Base-by-base conservation (phyloP, 2,329 filamentous ascomycete species). In the Cladosporium cucumerinum region DNA sequence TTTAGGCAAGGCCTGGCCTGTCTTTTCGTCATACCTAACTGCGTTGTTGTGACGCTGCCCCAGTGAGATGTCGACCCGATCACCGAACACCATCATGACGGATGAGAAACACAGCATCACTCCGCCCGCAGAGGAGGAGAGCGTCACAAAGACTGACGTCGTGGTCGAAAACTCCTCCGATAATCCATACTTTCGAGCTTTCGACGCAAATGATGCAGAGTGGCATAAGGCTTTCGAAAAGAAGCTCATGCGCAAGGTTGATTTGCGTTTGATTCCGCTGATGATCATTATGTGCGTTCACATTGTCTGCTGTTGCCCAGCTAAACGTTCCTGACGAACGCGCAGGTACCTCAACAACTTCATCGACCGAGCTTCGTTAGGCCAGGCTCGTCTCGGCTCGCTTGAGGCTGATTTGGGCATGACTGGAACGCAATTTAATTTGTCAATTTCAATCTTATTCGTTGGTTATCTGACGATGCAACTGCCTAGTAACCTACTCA, bases 231-330 rank as follows among this genome's bases (percentile, higher is more conserved):
- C 52, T 16, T 59, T 65, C n/a, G 88, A 90, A 72, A 79, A 75
- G 58, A 81, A 77, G 23, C 78, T 93, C 69, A 84, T 87, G 73
- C 84, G 86, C 69, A 92, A 92, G 78, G 86, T 92, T 61, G 90
- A 93, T 72, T 70, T 82, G 21, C 84, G 88, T 55, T 65, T 92
- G 76, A 79, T 91, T 64, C 88, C 88, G 0, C 86, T 87, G 78
- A 80, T 92, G 66, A 85, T 91, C 57, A 73, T 91, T 67, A 89
- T 92, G 78, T 92, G 91, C 72, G 23, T 18, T 26, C 7, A 55
- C 6, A 14, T n/a, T 18, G 12, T 18, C 32, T n/a, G 1, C 12
- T 3, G 8, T 10, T 16, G 25, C 18, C 14, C 1, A 5, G 25
- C 30, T 25, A 14, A 14, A 18, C 18, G 23, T 12, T 23, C 12